Evolutionary conservation across 306 rosid species (phyloP).

Genomic region (Quercus glauca): DNA sequence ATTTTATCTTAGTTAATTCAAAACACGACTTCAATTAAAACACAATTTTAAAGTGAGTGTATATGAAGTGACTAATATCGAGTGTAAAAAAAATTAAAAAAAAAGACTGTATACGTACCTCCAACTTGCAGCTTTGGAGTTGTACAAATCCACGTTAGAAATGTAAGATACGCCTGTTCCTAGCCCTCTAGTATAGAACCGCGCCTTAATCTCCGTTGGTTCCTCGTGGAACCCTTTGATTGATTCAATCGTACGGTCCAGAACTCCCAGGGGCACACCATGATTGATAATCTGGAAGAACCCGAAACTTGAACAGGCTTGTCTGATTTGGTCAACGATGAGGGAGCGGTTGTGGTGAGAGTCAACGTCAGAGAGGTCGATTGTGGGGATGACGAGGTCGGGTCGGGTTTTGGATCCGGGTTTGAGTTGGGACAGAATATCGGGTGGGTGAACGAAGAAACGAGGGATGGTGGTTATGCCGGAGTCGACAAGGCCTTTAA

Average conservation of each 20-base stretch:
- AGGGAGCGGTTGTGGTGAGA: slow-evolving; percentile 16
- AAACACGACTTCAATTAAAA: no score
- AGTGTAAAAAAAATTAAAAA: no score
- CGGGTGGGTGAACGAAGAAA: slow-evolving; percentile 38
- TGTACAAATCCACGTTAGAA: slow-evolving; percentile 35
- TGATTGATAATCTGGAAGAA: slow-evolving; percentile 49
- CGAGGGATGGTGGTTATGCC: slow-evolving; percentile 33
- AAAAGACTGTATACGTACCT: background rate
- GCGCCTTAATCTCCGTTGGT: slow-evolving; percentile 19
- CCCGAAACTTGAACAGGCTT: slow-evolving; percentile 32
- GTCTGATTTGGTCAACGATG: slow-evolving; percentile 21
- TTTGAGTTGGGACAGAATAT: slow-evolving; percentile 11
- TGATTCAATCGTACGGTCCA: slow-evolving; percentile 24
- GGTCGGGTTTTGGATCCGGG: background rate
- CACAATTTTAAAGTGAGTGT: no score
- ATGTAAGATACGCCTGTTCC: slow-evolving; percentile 24
- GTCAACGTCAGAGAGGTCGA: slow-evolving; percentile 25
- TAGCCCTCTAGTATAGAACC: slow-evolving; percentile 11
- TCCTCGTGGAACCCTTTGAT: slow-evolving; percentile 41
- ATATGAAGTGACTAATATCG: no score
- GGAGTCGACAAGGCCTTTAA: slow-evolving; percentile 31
- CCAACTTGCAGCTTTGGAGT: slow-evolving; percentile 43
- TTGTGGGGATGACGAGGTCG: slow-evolving; percentile 21
- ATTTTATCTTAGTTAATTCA: no score
- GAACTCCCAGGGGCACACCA: slow-evolving; percentile 20